Base-by-base conservation (phyloP, 495 filamentous ascomycete genomes). In the Aspergillus taichungensis region DNA sequence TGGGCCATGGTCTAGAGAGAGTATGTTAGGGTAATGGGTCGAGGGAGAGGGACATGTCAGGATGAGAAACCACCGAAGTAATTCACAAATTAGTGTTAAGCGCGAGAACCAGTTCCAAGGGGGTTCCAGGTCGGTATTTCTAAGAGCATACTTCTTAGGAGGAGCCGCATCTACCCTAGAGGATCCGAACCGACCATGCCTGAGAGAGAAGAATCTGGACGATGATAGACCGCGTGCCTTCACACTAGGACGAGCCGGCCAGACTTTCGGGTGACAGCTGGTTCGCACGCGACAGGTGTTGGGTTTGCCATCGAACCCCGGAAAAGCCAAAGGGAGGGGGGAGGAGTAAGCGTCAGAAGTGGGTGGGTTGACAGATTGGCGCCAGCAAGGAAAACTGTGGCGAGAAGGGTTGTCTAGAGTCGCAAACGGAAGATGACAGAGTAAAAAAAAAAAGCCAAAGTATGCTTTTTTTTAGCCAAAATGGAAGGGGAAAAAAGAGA, bases 1-100 rank as follows among this genome's bases (percentile, higher is more conserved):
- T 66, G 54, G 53, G 55, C 52, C 66, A 70, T 69, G 45, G 7
- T 50, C 14, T 46, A 32, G 34, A 6, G 43, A 37, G 38, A 30
- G 35, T 8, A 32, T 38, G 13, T 24, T 42, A 32, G 30, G 10
- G 18, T 12, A 33, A 40, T 14, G 37, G 34, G 18, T 24, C 18
- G 18, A 24, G 18, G 18, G 18, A 4, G 18, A 43, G 30, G 42
- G 38, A 13, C 24, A 18, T 35, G 27, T 36, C 42, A 42, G 34
- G 43, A 34, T 31, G 31, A 43, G 13, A 14, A 33, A 35, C 8
- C 30, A 40, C 8, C 30, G n/a, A 38, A 40, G 35, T 6, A 11
- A 35, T 34, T 27, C 40, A 52, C 35, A 40, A 27, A 39, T 39
- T 13, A 44, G 18, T 24, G 18, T 4, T 1, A 24, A 24, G 18